Evolutionary conservation across 1,139 yeast species (phyloP), one percentile per base, ranked within the genome.

Genomic region (Taphrina betulina): DNA sequence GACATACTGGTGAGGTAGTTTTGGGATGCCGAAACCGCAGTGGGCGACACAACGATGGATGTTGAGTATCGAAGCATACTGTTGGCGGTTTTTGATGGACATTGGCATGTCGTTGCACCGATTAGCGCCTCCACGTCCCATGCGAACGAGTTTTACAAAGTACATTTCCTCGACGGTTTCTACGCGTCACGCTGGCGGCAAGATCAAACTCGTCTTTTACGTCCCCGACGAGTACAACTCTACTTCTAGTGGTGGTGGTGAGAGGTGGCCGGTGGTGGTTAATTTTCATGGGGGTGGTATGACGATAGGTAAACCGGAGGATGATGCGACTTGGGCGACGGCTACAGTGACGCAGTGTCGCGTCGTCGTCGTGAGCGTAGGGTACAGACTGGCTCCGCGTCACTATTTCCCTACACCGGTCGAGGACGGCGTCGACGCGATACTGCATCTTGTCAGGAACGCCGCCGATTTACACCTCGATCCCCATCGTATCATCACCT

Each of bases 391-490:
- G 24, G 78, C 78, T 0, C 80, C 80, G 2, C 77, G 76, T 61
- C 63, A 67, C 58, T 77, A 78, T 17, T 77, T 68, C 60, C 80
- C 80, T 2, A 75, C 78, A 3, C 71, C 75, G 33, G 72, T 75
- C 1, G 71, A 75, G n/a, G 80, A 77, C 35, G 40, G 57, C n/a
- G 52, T 35, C 8, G 36, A 28, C 20, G 57, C 53, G 14, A 28
- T 52, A 35, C 33, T 42, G 22, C 43, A 28, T n/a, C 26, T 43
- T 19, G 37, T 16, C 22, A 22, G 34, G 17, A 41, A 44, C 19
- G 42, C 52, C 19, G 26, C 23, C 10, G 37, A 24, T 5, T 26
- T 52, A 4, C 12, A 22, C 14, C 26, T 52, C 36, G 52, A 52
- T 20, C 23, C 35, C 8, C 16, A 16, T n/a, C 20, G 23, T 12